These are phyloP conservation scores for Phytophthora fragariaefolia DNA, from an alignment of 352 stramenopile species.

Conservation along the genomic window DNA sequence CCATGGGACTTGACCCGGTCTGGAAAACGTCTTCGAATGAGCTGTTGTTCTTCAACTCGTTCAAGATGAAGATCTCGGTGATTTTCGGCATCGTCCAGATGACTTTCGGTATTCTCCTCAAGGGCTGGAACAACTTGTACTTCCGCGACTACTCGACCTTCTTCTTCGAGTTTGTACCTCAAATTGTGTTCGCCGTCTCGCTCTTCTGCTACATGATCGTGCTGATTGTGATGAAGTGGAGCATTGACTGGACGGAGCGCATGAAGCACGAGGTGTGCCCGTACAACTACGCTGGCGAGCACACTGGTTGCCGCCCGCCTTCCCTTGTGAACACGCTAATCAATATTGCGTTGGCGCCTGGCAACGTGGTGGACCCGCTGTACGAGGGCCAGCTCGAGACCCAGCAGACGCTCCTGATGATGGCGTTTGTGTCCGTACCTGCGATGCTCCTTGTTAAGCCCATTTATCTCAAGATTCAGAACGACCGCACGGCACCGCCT, in stretches of 20 bases:
- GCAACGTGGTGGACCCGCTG: conserved; percentile 95
- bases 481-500: conserved; percentile 60
- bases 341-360: conserved; percentile 97
- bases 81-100: conserved; percentile 99
- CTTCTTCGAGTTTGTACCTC: conserved; percentile 98
- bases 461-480: conserved; percentile 87
- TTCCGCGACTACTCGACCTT: conserved; percentile 96
- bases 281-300: conserved; percentile 93
- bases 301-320: conserved; percentile 96
- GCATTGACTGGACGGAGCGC: conserved; percentile 97
- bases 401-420: conserved; percentile 91
- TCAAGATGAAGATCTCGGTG: conserved; percentile 99
- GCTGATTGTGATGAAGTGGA: conserved; percentile 99
- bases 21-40: conserved; percentile 99
- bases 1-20: conserved; percentile 97
- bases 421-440: conserved; percentile 96
- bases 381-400: conserved; percentile 93
- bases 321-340: conserved; percentile 99
- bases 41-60: conserved; percentile 99
- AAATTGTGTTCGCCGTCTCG: conserved; percentile 95
- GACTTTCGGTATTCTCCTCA: conserved; percentile 97
- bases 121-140: conserved; percentile 97
- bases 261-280: conserved; percentile 94
- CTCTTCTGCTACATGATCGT: conserved; percentile 99
- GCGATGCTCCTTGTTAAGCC: conserved; percentile 97